Base-by-base conservation (phyloP, 495 filamentous ascomycete genomes). In the Aspergillus carlsbadensis region DNA sequence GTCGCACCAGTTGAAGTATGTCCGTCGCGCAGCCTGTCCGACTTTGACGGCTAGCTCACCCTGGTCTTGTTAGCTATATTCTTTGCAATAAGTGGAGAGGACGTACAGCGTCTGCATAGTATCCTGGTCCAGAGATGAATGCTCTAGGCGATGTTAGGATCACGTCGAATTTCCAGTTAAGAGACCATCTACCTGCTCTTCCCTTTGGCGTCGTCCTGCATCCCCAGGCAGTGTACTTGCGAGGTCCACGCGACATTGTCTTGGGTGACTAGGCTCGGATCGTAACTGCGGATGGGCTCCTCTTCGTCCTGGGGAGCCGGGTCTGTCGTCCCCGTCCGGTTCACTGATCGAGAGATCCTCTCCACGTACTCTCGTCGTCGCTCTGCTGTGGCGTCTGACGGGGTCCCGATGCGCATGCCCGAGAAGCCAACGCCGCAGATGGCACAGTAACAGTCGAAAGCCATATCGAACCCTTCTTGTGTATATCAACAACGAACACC, bases 401-500 rank as follows among this genome's bases (percentile, higher is more conserved):
- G 59, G 2, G 56, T 14, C 24, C 61, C 62, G 14, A 61, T 57
- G 18, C 58, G 56, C 58, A 65, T 59, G 5, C 62, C 62, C 20
- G 56, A 54, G 44, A 65, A 65, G 10, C 62, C 56, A 8, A 61
- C 62, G 33, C 62, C 62, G 41, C 62, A 65, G 11, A 65, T 57
- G 31, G 62, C 62, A 29, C 62, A 65, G 56, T 65, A 65, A 17
- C 62, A 65, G 24, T 65, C 62, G 45, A 59, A 65, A 14, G 62
- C 62, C 62, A 65, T 65, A 21, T n/a, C 10, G 11, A 3, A 31
- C 6, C 5, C 15, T 45, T 29, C 26, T 29, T 29, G 26, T 8
- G 26, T 29, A 8, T 3, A 4, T 29, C 26, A 29, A 29, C 26
- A 29, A 29, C 26, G 26, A 21, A 37, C 3, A 15, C 10, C 22